Percentiles rank a stretch among this genome's conserved stretches.
Conservation (phyloP, 345 rosid genomes). For the Salix brachista region DNA sequence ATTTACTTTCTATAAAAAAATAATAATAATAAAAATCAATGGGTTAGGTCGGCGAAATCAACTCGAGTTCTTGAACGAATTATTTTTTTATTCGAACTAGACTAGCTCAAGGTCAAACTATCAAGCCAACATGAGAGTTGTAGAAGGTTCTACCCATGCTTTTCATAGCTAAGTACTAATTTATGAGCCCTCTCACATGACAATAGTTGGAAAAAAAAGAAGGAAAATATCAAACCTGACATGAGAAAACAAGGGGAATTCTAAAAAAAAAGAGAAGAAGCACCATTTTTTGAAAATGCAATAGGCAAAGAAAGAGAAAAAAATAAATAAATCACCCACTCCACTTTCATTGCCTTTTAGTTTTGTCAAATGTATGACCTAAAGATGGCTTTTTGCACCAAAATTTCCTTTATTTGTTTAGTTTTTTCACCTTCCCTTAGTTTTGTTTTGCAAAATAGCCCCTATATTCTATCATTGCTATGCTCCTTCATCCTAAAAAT, state of each 20-base stretch:
- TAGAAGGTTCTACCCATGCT: too few relatives aligned
- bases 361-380: background rate
- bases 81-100: too few relatives aligned
- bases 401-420: background rate
- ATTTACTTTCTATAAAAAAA: too few relatives aligned
- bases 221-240: background rate
- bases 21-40: too few relatives aligned
- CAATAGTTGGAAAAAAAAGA: background rate
- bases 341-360: background rate
- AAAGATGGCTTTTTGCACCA: background rate
- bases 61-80: too few relatives aligned
- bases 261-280: background rate
- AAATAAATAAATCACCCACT: background rate
- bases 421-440: background rate
- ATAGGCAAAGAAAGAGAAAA: background rate
- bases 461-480: too few relatives aligned
- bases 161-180: too few relatives aligned
- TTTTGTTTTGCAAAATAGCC: too few relatives aligned
- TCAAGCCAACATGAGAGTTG: too few relatives aligned
- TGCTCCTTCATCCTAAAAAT: background rate
- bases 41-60: too few relatives aligned
- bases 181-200: background rate
- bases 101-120: too few relatives aligned
- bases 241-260: background rate
- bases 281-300: background rate